phyloP scores from a whole-genome alignment of 495 filamentous ascomycete species.

The Platismatia glauca region DNA sequence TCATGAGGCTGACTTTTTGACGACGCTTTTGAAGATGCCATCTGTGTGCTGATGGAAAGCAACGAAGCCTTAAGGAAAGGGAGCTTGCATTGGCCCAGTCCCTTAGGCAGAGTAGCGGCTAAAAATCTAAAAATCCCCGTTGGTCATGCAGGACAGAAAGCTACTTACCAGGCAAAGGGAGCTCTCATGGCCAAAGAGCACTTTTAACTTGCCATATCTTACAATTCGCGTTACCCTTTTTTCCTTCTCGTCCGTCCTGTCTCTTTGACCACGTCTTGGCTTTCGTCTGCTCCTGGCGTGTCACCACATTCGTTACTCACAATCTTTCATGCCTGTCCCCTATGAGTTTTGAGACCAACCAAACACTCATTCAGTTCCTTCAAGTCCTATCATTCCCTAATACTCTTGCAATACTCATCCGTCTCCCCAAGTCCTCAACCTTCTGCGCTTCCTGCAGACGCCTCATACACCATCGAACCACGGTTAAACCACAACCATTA shows the following conservation, averaged over 20 bases:
- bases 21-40: background rate
- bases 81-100: background rate
- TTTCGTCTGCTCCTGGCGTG: background rate
- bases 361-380: slow-evolving; percentile 5
- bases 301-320: slow-evolving; percentile 5
- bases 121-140: background rate
- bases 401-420: background rate
- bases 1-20: background rate
- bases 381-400: slow-evolving; percentile 1
- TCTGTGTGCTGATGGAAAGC: background rate
- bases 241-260: background rate
- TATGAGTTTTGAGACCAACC: background rate
- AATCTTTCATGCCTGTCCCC: background rate
- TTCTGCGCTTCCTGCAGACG: background rate
- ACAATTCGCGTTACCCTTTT: slow-evolving; percentile 3
- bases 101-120: background rate
- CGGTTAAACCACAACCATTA: background rate
- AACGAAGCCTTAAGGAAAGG: background rate
- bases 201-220: background rate
- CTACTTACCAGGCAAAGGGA: background rate
- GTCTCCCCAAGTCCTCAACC: background rate
- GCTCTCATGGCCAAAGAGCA: slow-evolving; percentile 3
- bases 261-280: slow-evolving; percentile 8
- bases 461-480: background rate
- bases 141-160: background rate